Evolutionary conservation across 2,329 filamentous ascomycete genomes (phyloP), one percentile per base, ranked within the genome.

Genomic region (Claviceps maximensis): DNA sequence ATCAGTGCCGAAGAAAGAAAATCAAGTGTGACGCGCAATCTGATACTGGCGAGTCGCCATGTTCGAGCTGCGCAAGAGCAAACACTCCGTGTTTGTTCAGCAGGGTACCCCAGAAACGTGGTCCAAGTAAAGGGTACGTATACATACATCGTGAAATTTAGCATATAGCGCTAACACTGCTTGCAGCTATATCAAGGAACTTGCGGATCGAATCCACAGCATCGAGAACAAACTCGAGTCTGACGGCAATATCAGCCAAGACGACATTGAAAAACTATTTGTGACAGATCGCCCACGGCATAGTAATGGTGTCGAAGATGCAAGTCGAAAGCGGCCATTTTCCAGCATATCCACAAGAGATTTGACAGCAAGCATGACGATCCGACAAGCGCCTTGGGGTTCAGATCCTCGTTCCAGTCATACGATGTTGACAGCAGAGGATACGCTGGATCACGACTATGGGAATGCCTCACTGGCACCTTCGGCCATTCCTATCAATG

Each of bases 1-100:
- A 95, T 63, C 88, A 94, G 64, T 95, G 89, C 64, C 78, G 89
- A 45, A 79, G 89, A 53, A 94, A 94, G 69, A 94, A 91, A 73
- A 88, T 94, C 55, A 87, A 89, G 63, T 95, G 89, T 62, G 89
- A 95, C 69, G 86, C 88, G 4, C 79, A 81, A 55, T 83, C 84
- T 9, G 87, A 94, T 64, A 77, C 78, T 6, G 83, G 82, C 17
- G 80, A 86, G 19, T 79, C 83, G 54, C 83, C 85, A 6, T 95
- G 89, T 62, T 86, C 86, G 2, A 91, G 88, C 62, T 95, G 89
- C 66, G 82, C 83, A 52, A 80, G 88, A 51, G 83, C 87, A 8
- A 79, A 79, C n/a, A 79, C 83, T n/a, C 73, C 75, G 23, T 95
- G 89, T 68, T 77, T 89, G 21, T 95, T 95, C 64, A 94, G 87